These are phyloP conservation scores for Diddensiella transvaalensis DNA, from an alignment of 805 yeast species.

Conservation along the genomic window DNA sequence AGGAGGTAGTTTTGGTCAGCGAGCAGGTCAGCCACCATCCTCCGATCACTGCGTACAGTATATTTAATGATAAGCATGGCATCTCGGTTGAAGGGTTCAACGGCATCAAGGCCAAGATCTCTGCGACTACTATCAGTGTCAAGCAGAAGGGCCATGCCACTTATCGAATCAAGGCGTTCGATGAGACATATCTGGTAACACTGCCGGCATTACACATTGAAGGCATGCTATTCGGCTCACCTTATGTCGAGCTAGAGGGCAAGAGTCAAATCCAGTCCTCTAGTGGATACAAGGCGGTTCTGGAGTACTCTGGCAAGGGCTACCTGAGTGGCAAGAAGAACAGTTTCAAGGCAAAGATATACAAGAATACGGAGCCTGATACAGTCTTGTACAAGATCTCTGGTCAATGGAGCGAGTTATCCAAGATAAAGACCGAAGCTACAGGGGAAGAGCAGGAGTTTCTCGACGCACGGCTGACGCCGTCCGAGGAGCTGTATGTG, in stretches of 20 bases:
- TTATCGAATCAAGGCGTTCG: constrained; percentile 46
- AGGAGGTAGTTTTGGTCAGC: constrained; percentile 74
- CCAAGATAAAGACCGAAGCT: constrained; percentile 59
- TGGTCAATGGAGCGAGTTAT: constrained; percentile 91
- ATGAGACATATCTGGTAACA: constrained; percentile 70
- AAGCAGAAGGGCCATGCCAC: constrained; percentile 92
- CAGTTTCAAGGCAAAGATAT: constrained; percentile 81
- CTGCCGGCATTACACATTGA: constrained; percentile 93
- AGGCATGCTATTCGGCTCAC: constrained; percentile 85
- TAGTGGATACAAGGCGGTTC: constrained; percentile 64
- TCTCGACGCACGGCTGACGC: constrained; percentile 34
- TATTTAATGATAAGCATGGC: constrained; percentile 67
- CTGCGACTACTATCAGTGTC: constrained; percentile 72
- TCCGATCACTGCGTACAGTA: constrained; percentile 90
- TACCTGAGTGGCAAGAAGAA: constrained; percentile 95
- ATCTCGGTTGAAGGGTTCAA: constrained; percentile 82
- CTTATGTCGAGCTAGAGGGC: constrained; percentile 92
- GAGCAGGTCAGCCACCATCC: constrained; percentile 99
- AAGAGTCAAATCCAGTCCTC: constrained; percentile 80
- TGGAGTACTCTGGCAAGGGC: constrained; percentile 90
- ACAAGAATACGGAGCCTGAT: constrained; percentile 48
- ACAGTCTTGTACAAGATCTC: constrained; percentile 64
- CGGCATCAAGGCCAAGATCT: constrained; percentile 79
- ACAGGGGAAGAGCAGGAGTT: constrained; percentile 36
- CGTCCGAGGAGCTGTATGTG: constrained; percentile 58